Base-by-base conservation (phyloP, 1,284 basidiomycete genomes). In the Cystobasidiaceae sp. region DNA sequence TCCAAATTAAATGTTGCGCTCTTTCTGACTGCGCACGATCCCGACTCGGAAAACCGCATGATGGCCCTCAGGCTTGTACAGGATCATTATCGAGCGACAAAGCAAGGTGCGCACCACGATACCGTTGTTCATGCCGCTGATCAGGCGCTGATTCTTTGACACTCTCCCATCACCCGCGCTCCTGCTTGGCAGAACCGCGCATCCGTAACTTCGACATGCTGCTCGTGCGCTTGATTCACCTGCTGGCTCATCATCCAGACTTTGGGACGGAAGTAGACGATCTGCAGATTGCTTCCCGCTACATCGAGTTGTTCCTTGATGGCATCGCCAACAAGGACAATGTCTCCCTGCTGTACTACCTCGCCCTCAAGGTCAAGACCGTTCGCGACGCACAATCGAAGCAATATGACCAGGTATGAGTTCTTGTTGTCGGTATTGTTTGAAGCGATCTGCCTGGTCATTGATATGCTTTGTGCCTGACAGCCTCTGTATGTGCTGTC, bases 231-330 rank as follows among this genome's bases (percentile, higher is more conserved):
- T 78, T 97, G 15, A 80, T 98, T 4, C 89, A 93, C 73, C 77
- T 94, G 0, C 80, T 98, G 1, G 89, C 93, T 0, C 92, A 96
- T 74, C 94, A 98, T 77, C 93, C 94, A 1, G 94, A 98, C 77
- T 92, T 93, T 73, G 25, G 17, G 41, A 33, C 44, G 30, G 57
- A 67, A 8, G 39, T 51, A 1, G 58, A 55, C 3, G 46, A 21
- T 67, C 39, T 67, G 39, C 54, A 60, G 44, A 67, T 21, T 52
- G 68, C 23, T 52, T 4, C 4, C 65, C 91, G 90, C 77, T 96
- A 97, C 76, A 82, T 98, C 68, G 85, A 89, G 25, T 88, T 96
- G 72, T 98, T 90, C 76, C 80, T 97, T 8, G 86, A 90, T 55
- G 80, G 85, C 52, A 79, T 97, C 13, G 85, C 83, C 9, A 84